Percentiles rank a stretch among this genome's conserved stretches.
Evolutionary conservation across 805 yeast species (phyloP).

Genomic region (Starmera caribaea): DNA sequence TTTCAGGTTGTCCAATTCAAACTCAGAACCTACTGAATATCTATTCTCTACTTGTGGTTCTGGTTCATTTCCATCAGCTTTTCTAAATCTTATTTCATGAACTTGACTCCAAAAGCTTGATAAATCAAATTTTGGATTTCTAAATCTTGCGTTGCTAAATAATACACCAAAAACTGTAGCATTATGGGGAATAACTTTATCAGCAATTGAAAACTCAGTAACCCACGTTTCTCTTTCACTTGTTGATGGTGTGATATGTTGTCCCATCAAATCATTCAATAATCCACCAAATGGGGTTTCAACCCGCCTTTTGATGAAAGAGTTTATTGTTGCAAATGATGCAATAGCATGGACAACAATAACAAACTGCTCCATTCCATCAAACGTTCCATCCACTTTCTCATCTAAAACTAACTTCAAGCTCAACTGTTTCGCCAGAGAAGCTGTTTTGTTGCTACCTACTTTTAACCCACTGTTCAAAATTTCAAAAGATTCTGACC

Average conservation of each 20-base stretch:
- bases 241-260: conserved; percentile 4
- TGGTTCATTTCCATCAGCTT: conserved; percentile 20
- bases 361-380: conserved; percentile 18
- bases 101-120: conserved; percentile 45
- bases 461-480: conserved; percentile 28
- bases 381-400: conserved; percentile 11
- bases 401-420: conserved; percentile 40
- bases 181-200: conserved; percentile 47
- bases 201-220: conserved; percentile 50
- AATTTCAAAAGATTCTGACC: conserved; percentile 67
- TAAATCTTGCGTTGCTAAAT: conserved; percentile 36
- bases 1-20: conserved; percentile 19
- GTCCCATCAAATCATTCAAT: conserved; percentile 2
- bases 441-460: conserved; percentile 37
- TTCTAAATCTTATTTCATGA: conserved; percentile 43
- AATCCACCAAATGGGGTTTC: conserved; percentile 18
- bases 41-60: conserved; percentile 15
- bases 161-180: conserved; percentile 74
- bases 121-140: conserved; percentile 33
- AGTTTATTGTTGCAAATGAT: conserved; percentile 33
- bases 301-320: conserved; percentile 31
- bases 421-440: conserved; percentile 65
- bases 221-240: conserved; percentile 19
- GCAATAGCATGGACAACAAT: conserved; percentile 45
- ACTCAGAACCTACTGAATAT: conserved; percentile 20